A percentile compares a stretch with the other conserved stretches of the same genome.
These are phyloP conservation scores for Sporothrix brunneoviolacea DNA, from an alignment of 2,329 filamentous ascomycete genomes.

Conservation along the genomic window DNA sequence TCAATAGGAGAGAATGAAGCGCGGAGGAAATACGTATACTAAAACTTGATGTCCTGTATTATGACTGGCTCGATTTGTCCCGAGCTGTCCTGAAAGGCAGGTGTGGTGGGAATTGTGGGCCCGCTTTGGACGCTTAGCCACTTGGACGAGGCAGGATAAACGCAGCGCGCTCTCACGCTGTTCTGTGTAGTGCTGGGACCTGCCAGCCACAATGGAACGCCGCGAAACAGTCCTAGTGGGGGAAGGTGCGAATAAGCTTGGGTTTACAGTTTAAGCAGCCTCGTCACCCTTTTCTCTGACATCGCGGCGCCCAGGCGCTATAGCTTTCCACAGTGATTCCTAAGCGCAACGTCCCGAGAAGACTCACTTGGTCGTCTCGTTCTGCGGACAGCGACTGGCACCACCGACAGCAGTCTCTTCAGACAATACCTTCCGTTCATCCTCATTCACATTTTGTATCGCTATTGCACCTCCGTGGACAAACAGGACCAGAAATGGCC, in stretches of 20 bases:
- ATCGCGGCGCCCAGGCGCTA: not conserved
- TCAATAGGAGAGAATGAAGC: constrained; percentile 8
- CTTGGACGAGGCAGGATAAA: constrained; percentile 1
- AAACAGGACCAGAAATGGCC: constrained; percentile 9
- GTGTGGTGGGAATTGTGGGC: not conserved
- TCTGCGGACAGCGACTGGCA: too few relatives aligned
- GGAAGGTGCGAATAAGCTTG: constrained; percentile 11
- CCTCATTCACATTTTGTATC: not conserved
- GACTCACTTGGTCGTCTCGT: not conserved
- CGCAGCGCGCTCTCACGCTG: too few relatives aligned
- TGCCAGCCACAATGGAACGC: too few relatives aligned
- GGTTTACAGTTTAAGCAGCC: constrained; percentile 16
- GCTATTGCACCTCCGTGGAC: not conserved
- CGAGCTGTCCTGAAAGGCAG: constrained; percentile 1
- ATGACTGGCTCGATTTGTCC: not conserved
- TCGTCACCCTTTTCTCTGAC: constrained; percentile 9
- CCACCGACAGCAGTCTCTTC: not conserved
- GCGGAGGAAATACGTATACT: constrained; percentile 14
- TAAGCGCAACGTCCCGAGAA: constrained; percentile 3
- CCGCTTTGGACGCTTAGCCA: not conserved
- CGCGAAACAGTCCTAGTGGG: not conserved
- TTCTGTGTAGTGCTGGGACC: too few relatives aligned
- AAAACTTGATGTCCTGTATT: constrained; percentile 3
- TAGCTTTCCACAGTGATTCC: too few relatives aligned
- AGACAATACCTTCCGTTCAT: not conserved